A percentile compares a stretch with the other conserved stretches of the same genome.
phyloP scores from a whole-genome alignment of 768 basidiomycete species.

The Macrolepiota albuminosa region DNA sequence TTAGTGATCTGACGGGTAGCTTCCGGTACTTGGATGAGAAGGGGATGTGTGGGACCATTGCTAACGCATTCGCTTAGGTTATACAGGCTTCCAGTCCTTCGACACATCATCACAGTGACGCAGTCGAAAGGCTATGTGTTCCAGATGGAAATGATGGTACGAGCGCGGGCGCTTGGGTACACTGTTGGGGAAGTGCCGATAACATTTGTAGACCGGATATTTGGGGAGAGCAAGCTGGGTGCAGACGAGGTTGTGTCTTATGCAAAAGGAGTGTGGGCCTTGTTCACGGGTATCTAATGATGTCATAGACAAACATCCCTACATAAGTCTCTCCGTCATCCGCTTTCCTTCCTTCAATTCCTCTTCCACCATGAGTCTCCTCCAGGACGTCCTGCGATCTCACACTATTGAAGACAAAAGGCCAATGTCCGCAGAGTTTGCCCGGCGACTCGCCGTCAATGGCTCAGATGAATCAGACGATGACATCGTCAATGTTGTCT shows the following conservation, averaged over 20 bases:
- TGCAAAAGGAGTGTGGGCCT: slow-evolving; percentile 75
- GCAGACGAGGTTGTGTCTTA: slow-evolving; percentile 87
- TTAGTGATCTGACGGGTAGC: slow-evolving; percentile 87
- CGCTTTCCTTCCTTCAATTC: neutral
- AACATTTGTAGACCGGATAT: slow-evolving; percentile 91
- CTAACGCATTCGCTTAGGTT: slow-evolving; percentile 39
- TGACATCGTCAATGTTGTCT: slow-evolving; percentile 70
- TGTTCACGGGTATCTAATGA: slow-evolving; percentile 68
- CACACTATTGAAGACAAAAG: slow-evolving; percentile 30
- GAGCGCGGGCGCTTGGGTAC: slow-evolving; percentile 80
- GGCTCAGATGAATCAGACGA: slow-evolving; percentile 55
- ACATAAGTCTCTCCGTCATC: neutral
- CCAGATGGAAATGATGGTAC: slow-evolving; percentile 98
- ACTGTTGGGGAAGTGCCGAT: slow-evolving; percentile 89
- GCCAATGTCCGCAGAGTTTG: slow-evolving; percentile 25
- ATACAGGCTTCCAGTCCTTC: slow-evolving; percentile 72
- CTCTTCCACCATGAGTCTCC: slow-evolving; percentile 48
- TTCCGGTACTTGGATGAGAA: slow-evolving; percentile 53
- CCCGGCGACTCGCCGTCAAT: slow-evolving; percentile 14
- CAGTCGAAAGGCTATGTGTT: slow-evolving; percentile 91
- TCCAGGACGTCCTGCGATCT: slow-evolving; percentile 66
- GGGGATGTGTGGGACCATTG: neutral
- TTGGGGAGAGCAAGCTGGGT: slow-evolving; percentile 89
- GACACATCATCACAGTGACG: slow-evolving; percentile 79
- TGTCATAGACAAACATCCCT: slow-evolving; percentile 13